Conservation (phyloP, 2,329 filamentous ascomycete genomes). For the Fusarium concolor region DNA sequence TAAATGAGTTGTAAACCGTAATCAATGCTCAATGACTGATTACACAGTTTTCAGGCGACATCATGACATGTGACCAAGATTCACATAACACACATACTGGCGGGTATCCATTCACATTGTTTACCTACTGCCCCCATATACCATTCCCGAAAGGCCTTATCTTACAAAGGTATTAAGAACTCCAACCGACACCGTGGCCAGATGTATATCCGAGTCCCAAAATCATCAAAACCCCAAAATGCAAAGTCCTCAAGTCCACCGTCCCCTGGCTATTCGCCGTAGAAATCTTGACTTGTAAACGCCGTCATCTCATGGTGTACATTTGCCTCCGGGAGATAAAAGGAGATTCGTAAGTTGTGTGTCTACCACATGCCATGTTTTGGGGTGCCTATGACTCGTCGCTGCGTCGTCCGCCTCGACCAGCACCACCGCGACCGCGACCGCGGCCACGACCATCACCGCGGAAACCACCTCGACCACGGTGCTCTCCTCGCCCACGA, state of each 20-base stretch:
- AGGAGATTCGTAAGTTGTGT: conserved; percentile 47
- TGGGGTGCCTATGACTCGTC: conserved; percentile 54
- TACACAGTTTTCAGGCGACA: not conserved
- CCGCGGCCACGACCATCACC: conserved; percentile 60
- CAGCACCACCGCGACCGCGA: conserved; percentile 53
- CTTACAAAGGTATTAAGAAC: conserved; percentile 47
- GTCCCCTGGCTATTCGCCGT: conserved; percentile 44
- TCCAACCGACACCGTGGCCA: conserved; percentile 46
- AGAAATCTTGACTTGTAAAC: conserved; percentile 50
- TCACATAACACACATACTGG: conserved; percentile 14
- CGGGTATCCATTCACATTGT: conserved; percentile 47
- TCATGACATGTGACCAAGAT: conserved; percentile 17
- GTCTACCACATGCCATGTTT: conserved; percentile 43
- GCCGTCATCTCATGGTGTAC: conserved; percentile 57
- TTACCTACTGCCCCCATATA: conserved; percentile 40
- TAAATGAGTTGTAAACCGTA: not conserved
- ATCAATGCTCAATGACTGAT: conserved; percentile 3
- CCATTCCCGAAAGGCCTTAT: conserved; percentile 40
- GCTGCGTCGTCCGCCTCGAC: conserved; percentile 53
- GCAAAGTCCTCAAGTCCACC: conserved; percentile 43
- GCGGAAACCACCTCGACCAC: conserved; percentile 64
- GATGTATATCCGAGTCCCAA: conserved; percentile 46
- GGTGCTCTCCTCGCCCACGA: conserved; percentile 61
- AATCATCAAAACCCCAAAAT: conserved; percentile 50
- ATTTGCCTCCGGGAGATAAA: conserved; percentile 50